Percentiles rank a stretch among this genome's conserved stretches.
Conservation (phyloP, 176 grass and related monocot genomes). For the Musa itinerans region DNA sequence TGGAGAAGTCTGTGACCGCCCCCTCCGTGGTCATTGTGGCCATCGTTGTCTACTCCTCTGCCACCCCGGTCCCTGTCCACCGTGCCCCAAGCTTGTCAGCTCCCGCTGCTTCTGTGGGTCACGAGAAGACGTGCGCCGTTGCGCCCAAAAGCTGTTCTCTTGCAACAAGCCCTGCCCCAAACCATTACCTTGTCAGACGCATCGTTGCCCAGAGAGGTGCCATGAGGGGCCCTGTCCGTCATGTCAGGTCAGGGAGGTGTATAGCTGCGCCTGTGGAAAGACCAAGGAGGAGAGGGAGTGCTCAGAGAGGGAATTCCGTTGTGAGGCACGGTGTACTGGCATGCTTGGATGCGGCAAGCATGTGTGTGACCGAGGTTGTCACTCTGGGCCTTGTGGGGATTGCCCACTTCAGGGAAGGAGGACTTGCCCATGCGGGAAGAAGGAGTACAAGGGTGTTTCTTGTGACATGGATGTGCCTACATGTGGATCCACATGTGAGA, state of each 20-base stretch:
- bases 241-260: slow-evolving; percentile 39
- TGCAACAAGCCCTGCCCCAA: slow-evolving; percentile 44
- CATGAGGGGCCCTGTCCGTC: slow-evolving; percentile 61
- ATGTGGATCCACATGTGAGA: slow-evolving; percentile 72
- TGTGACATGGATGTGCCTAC: slow-evolving; percentile 65
- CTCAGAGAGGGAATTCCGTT: slow-evolving; percentile 51
- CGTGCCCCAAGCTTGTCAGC: slow-evolving; percentile 57
- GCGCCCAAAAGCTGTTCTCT: slow-evolving; percentile 68
- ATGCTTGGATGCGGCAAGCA: slow-evolving; percentile 63
- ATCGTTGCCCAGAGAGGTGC: slow-evolving; percentile 49
- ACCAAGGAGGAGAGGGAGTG: slow-evolving; percentile 43
- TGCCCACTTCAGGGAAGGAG: slow-evolving; percentile 67
- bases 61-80: slow-evolving; percentile 83
- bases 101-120: slow-evolving; percentile 60
- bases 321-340: slow-evolving; percentile 47
- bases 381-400: slow-evolving; percentile 58
- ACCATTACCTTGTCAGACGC: slow-evolving; percentile 50
- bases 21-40: slow-evolving; percentile 42
- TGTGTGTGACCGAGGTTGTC: slow-evolving; percentile 79
- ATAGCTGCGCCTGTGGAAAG: slow-evolving; percentile 62
- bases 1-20: slow-evolving; percentile 53
- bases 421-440: slow-evolving; percentile 85
- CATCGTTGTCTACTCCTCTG: slow-evolving; percentile 81
- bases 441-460: slow-evolving; percentile 53
- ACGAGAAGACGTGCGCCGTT: slow-evolving; percentile 45